phyloP scores from a whole-genome alignment of 371 early-diverging fungal species.

The Rhizopus microsporus region DNA sequence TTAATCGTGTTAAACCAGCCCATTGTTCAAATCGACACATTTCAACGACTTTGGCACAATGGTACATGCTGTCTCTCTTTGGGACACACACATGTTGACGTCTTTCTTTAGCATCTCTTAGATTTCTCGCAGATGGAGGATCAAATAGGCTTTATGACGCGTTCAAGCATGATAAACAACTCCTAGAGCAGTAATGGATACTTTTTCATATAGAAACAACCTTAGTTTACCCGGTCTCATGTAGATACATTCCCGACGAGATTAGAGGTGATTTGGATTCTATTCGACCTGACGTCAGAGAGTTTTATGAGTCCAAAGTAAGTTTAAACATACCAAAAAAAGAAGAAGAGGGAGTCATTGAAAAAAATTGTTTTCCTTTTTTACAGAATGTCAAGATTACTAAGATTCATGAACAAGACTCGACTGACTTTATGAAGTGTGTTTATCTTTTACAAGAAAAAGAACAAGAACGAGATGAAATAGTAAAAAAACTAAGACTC shows the following conservation, averaged over 20 bases:
- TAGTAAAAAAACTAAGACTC: constrained; percentile 15
- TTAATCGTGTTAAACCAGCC: constrained; percentile 45
- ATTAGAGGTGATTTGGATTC: constrained; percentile 91
- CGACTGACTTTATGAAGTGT: constrained; percentile 91
- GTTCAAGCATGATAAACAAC: constrained; percentile 45
- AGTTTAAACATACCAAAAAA: neutral
- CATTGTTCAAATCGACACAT: constrained; percentile 25
- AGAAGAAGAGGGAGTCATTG: neutral
- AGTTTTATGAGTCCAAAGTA: constrained; percentile 60
- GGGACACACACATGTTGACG: neutral
- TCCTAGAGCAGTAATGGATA: constrained; percentile 41
- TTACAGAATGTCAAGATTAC: constrained; percentile 53
- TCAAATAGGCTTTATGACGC: constrained; percentile 82
- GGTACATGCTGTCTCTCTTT: constrained; percentile 23
- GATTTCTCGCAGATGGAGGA: constrained; percentile 90
- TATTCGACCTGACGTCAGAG: constrained; percentile 61
- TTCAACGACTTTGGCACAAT: constrained; percentile 38
- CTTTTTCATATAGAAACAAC: neutral
- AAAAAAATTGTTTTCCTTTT: neutral
- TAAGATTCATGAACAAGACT: constrained; percentile 58
- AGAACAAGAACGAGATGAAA: constrained; percentile 24
- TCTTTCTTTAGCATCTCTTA: constrained; percentile 53
- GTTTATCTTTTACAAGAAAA: constrained; percentile 44
- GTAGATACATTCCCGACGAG: constrained; percentile 74
- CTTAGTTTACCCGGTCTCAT: constrained; percentile 3